Base-by-base conservation (phyloP, 495 filamentous ascomycete species). In the Bacidia gigantensis region DNA sequence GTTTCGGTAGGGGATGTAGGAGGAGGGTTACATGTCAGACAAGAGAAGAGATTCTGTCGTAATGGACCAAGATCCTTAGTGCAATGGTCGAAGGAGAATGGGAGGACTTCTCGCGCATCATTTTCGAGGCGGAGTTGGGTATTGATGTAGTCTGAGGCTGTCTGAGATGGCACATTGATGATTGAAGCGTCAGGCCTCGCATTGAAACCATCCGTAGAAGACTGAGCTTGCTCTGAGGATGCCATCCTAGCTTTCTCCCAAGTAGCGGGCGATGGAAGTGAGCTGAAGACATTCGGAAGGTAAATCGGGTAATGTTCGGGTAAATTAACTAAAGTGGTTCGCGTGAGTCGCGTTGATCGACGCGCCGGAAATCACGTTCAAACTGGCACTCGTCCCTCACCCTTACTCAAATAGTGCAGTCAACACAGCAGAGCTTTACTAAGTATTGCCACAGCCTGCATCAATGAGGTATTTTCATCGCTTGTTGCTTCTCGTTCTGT, bases 21-120 rank as follows among this genome's bases (percentile, higher is more conserved):
- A 18, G 86, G 80, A 26, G 92, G 88, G 56, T 88, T 90, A 73
- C 92, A 97, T 43, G 92, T 95, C 35, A 95, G 68, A 56, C 92
- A 97, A 44, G 90, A 81, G 59, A 89, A 98, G 22, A 96, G 76
- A 26, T 65, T 79, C 65, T 98, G 92, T 21, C 89, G 84, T 21
- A 97, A 74, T 2, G 88, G 74, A 2, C 92, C 92, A 53, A 97
- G 78, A 25, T 80, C 78, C 59, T 88, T 79, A 41, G 92, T 95
- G 70, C 92, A 99, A 22, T 82, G 81, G 57, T 94, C 86, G 62
- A 99, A 95, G 58, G 87, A 84, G 68, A 94, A 99, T 56, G 93
- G 93, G 25, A 99, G 77, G 54, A 82, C 80, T 71, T 97, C 90
- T 49, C 92, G 87, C 38, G 92, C 92, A 67, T 99, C 92, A 20